Base-by-base conservation (phyloP, 169 alveolate species). In the Neospora caninum region DNA sequence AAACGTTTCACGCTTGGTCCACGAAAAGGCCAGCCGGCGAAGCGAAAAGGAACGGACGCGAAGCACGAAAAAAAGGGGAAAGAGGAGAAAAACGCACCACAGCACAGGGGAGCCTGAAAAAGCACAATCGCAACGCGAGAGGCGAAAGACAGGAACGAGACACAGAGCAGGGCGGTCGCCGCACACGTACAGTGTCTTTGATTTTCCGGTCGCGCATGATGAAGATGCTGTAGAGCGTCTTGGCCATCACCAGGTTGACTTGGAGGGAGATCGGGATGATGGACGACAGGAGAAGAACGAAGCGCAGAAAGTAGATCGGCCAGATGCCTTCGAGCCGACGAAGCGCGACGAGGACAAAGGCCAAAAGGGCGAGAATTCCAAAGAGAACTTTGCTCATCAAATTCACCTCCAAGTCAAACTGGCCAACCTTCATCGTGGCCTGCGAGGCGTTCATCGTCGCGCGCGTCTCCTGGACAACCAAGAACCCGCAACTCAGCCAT, bases 251-350 rank as follows among this genome's bases (percentile, higher is more conserved):
- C 92, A 99, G 96, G 97, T 99, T 99, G 18, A 99, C 99, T 94
- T 99, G 98, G 43, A 99, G 95, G 0, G 99, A 98, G 18, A 99
- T 98, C 0, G 99, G 99, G 45, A 99, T 99, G 53, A 99, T 99
- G 38, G 99, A 97, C 6, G 99, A 98, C 38, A 99, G 97, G 58
- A 99, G 95, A 29, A 99, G 96, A 88, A 99, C 95, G 95, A 97
- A 99, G 95, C 99, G 80, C 13, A 58, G 69, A 84, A 64, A 67
- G 87, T 83, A 86, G n/a, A 82, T 34, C 2, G 58, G 80, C 88
- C 92, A 80, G 54, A 86, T 69, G 36, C 88, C 83, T 13, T 80
- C 78, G 39, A 86, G 49, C 34, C 80, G 58, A 42, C 78, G 41
- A 34, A 58, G n/a, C 34, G 80, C 78, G 38, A 49, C 86, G 41